Percentiles rank a stretch among this genome's conserved stretches.
phyloP scores from a whole-genome alignment of 1,139 yeast genomes.

The Debaryomycetaceae sp. region DNA sequence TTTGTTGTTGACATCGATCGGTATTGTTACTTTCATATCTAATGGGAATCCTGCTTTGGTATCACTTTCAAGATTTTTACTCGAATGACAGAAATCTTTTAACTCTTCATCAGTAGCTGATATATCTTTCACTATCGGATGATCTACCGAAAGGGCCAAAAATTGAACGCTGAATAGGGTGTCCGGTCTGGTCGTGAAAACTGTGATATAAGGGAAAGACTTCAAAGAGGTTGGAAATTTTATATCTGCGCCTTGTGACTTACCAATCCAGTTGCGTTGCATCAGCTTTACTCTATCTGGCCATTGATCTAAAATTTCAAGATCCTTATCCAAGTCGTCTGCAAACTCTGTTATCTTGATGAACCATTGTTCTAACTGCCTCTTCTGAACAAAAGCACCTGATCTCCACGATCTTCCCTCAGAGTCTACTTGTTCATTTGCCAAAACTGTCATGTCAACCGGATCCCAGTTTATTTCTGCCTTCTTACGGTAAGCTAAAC shows the following conservation, averaged over 20 bases:
- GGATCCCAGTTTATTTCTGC: conserved; percentile 99
- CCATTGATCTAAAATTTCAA: conserved; percentile 65
- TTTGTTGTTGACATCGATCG: conserved; percentile 42
- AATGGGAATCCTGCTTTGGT: conserved; percentile 66
- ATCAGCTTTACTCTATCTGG: conserved; percentile 83
- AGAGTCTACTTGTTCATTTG: conserved; percentile 93
- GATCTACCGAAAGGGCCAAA: conserved; percentile 71
- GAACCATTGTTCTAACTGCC: conserved; percentile 84
- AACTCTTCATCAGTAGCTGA: conserved; percentile 39
- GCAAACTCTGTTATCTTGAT: conserved; percentile 84
- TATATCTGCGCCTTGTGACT: conserved; percentile 76
- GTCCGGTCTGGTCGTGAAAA: conserved; percentile 88
- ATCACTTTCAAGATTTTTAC: conserved; percentile 35
- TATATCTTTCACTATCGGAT: conserved; percentile 49
- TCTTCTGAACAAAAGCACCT: conserved; percentile 89
- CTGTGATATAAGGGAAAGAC: conserved; percentile 30
- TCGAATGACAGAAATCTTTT: conserved; percentile 40
- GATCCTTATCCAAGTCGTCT: conserved; percentile 57
- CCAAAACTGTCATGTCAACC: conserved; percentile 86
- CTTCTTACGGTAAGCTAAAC: conserved; percentile 77
- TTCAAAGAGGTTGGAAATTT: conserved; percentile 30
- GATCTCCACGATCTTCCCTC: conserved; percentile 95
- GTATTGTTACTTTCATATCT: conserved; percentile 52
- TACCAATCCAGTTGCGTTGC: conserved; percentile 95
- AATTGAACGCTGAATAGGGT: conserved; percentile 81